Evolutionary conservation across 2,329 filamentous ascomycete species (phyloP).

Genomic region (Chrysoporthe deuterocubensis): DNA sequence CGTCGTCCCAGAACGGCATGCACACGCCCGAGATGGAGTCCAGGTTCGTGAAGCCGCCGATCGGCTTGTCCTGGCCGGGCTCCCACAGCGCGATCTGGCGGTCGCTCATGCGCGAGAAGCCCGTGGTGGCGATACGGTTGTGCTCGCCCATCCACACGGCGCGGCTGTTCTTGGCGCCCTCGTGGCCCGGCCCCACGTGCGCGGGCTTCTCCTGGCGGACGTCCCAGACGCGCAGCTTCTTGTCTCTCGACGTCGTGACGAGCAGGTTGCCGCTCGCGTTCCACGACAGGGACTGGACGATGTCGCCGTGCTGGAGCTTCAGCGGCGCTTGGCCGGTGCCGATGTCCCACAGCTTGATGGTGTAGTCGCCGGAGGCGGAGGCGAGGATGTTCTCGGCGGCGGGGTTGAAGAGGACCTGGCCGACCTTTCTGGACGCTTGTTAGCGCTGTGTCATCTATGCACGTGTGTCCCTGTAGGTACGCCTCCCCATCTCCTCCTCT

Average conservation of each 20-base stretch:
- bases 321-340: slow-evolving; percentile 75
- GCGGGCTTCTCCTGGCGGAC: slow-evolving; percentile 88
- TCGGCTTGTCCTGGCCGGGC: slow-evolving; percentile 80
- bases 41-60: slow-evolving; percentile 86
- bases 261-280: slow-evolving; percentile 85
- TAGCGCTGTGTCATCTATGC: not conserved
- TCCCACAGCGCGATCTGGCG: slow-evolving; percentile 96
- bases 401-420: slow-evolving; percentile 97
- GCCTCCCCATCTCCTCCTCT: slow-evolving; percentile 9
- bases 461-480: not conserved
- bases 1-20: slow-evolving; percentile 98
- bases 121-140: slow-evolving; percentile 92
- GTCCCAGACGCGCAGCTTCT: slow-evolving; percentile 98
- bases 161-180: slow-evolving; percentile 95
- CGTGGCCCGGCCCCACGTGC: slow-evolving; percentile 83
- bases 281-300: slow-evolving; percentile 95
- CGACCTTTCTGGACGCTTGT: slow-evolving; percentile 75
- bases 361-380: slow-evolving; percentile 92
- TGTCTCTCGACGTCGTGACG: slow-evolving; percentile 94
- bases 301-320: slow-evolving; percentile 83
- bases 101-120: slow-evolving; percentile 98
- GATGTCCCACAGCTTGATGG: slow-evolving; percentile 95
- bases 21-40: slow-evolving; percentile 97
- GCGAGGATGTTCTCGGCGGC: slow-evolving; percentile 94
- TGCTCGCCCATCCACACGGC: slow-evolving; percentile 97